Evolutionary conservation across 768 basidiomycete genomes (phyloP), one percentile per base, ranked within the genome.

Genomic region (Lyophyllum semitale): DNA sequence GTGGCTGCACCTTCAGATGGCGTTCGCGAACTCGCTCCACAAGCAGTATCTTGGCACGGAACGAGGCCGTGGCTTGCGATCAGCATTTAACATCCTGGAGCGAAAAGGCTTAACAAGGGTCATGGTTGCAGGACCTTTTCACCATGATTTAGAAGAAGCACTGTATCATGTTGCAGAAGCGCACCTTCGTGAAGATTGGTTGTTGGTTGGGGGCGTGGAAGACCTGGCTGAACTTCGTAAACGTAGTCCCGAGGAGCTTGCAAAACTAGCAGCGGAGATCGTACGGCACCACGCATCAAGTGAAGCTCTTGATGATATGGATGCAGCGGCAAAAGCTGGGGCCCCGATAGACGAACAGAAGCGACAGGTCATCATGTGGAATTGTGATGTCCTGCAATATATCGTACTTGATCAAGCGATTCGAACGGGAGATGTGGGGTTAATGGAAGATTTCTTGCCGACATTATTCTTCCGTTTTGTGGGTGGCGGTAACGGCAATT

Each of bases 1-100:
- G 0, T 81, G 75, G 76, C 68, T 81, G 15, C 77, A 81, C 51
- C 54, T 69, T 0, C 37, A 59, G 25, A 77, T 81, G 68, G 75
- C 75, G 4, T 69, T 69, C 48, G 74, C 67, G 3, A 69, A 72
- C 40, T 75, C 76, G 0, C 43, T 80, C 0, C 72, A 79, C 52
- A 69, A 72, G 40, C 77, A 79, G 50, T 79, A 77, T 56, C 63
- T 70, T 4, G 73, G 73, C 0, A 73, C 73, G 0, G 45, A 60
- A 8, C 53, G 54, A 18, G 61, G 65, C 0, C 57, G 65, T 1
- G 70, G 72, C 0, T 55, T 75, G 2, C 40, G 57, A 17, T 67
- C 72, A 1, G 70, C 68, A 0, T 75, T 75, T 54, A 59, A 66
- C 33, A 15, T 72, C 0, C 58, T 75, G 3, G 37, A 64, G 17